These are phyloP conservation scores for Acacia melanoxylon DNA, from an alignment of 306 rosid genomes.

Conservation along the genomic window DNA sequence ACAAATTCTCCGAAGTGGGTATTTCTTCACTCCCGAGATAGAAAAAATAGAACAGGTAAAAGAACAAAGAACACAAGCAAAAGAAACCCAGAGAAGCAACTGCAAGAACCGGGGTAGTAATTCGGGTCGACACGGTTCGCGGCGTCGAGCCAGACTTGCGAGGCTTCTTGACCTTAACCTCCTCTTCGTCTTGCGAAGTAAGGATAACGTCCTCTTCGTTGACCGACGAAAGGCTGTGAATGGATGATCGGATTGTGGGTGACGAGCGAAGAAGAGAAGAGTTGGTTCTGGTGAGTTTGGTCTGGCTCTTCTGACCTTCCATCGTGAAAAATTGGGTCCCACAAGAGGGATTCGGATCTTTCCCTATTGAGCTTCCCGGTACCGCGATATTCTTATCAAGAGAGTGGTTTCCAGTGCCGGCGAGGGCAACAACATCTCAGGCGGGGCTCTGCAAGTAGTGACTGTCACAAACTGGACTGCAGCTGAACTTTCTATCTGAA, in stretches of 20 bases:
- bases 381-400: constrained; percentile 48
- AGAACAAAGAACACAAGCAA: constrained; percentile 39
- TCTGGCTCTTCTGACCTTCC: constrained; percentile 75
- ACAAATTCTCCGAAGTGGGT: constrained; percentile 74
- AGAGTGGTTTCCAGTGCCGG: constrained; percentile 30
- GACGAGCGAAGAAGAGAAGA: constrained; percentile 88
- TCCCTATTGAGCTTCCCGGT: constrained; percentile 36
- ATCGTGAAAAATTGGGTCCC: constrained; percentile 32
- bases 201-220: constrained; percentile 49
- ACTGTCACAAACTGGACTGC: constrained; percentile 8
- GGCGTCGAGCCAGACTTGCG: constrained; percentile 36
- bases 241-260: constrained; percentile 89
- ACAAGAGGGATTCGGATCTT: constrained; percentile 32
- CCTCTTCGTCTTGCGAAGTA: constrained; percentile 43
- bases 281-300: constrained; percentile 82
- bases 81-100: constrained; percentile 41
- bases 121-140: constrained; percentile 45
- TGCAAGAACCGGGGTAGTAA: constrained; percentile 36
- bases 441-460: constrained; percentile 23
- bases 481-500: constrained; percentile 14
- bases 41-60: constrained; percentile 55
- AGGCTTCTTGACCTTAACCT: constrained; percentile 38
- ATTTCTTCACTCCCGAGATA: constrained; percentile 51
- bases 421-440: constrained; percentile 73
- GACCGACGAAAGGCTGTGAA: constrained; percentile 79